Evolutionary conservation across 192 early-diverging fungal genomes (phyloP), one percentile per base, ranked within the genome.

Genomic region (Entomortierella lignicola): DNA sequence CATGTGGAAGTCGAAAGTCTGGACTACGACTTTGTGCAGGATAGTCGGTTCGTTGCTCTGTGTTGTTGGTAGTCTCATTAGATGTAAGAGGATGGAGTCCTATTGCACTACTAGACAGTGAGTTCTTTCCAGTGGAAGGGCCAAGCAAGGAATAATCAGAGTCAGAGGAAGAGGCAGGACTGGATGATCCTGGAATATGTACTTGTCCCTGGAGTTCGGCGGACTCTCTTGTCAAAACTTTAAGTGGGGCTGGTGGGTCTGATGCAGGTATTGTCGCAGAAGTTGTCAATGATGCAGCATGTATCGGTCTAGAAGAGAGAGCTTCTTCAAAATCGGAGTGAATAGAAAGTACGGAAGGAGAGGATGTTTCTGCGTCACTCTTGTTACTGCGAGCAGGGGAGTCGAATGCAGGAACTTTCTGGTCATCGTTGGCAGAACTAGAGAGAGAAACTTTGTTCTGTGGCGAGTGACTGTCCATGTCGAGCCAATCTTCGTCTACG

Each of bases 401-500:
- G 20, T n/a, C 37, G 52, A 4, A 25, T 21, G 61, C 37, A 25
- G 70, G 70, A 8, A 64, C 60, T n/a, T 27, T 41, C 29, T 56
- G 70, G 60, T 72, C 69, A 11, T 57, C 61, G 2, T 51, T 29
- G 17, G 37, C 31, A 23, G 52, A 17, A 15, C 2, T 25, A 26
- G 25, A 20, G 25, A 21, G 54, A 7, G 26, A 30, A 21, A 23
- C 21, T 8, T 31, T 5, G 31, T n/a, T 43, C 20, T 26, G 55
- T 17, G 71, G 41, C 34, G 34, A 37, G 34, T 10, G 34, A 25
- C 37, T 25, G 56, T 74, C 41, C 66, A 77, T 77, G 48, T 77
- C 73, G 21, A 69, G 60, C 75, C 75, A 79, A 21, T 79, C 75
- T n/a, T 79, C 75, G 26, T 69, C 75, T 17, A 66, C 61, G 2